Conservation (phyloP, 116 monocot species). For the Zostera marina region DNA sequence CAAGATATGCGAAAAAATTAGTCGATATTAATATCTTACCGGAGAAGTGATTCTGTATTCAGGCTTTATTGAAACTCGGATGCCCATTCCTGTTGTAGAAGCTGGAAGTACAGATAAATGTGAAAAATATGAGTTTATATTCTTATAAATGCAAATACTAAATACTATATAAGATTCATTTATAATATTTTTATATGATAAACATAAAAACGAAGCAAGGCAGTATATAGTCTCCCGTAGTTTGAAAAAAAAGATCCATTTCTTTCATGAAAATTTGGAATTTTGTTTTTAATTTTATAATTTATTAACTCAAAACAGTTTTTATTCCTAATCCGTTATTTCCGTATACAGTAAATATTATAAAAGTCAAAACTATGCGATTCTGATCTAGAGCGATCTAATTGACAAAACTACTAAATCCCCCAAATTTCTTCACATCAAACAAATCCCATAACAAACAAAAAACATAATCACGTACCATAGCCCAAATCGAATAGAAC, state of each 20-base stretch:
- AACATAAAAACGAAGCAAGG: too few relatives aligned
- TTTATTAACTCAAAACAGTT: too few relatives aligned
- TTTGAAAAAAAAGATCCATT: too few relatives aligned
- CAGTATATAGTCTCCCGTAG: too few relatives aligned
- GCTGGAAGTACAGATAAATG: background rate
- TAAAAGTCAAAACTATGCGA: background rate
- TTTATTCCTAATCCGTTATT: too few relatives aligned
- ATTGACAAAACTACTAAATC: background rate
- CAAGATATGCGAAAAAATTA: background rate
- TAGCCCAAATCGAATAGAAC: background rate
- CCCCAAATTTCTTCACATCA: background rate
- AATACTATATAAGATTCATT: background rate
- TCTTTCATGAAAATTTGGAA: too few relatives aligned
- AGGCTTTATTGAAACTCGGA: conserved; percentile 3
- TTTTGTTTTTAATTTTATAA: too few relatives aligned
- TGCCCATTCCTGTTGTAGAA: conserved; percentile 3
- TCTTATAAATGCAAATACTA: background rate
- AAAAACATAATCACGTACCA: background rate
- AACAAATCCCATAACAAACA: background rate
- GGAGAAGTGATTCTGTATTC: conserved; percentile 8
- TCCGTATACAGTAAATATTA: background rate
- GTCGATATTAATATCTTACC: background rate
- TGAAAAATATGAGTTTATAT: background rate
- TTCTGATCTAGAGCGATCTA: background rate
- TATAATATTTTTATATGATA: too few relatives aligned